Conservation (phyloP, 257 asterid genomes). For the Coffea eugenioides region DNA sequence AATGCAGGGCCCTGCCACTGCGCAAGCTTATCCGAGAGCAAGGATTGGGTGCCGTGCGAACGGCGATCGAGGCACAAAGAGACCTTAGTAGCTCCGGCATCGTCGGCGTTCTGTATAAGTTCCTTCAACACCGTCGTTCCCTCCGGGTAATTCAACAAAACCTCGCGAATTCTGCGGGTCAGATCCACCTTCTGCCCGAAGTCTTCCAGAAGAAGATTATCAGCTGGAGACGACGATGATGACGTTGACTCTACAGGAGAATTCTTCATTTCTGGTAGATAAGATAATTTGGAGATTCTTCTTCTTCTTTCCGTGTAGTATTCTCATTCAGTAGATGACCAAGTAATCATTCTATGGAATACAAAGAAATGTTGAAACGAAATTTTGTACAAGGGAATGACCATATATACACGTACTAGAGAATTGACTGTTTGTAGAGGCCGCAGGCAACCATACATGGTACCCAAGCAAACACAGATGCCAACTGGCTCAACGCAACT, state of each 20-base stretch:
- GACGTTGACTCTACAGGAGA: constrained; percentile 8
- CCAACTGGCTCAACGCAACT: no score
- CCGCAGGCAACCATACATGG: no score
- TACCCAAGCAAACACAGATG: no score
- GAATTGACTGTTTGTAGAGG: no score
- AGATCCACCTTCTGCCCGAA: constrained; percentile 98
- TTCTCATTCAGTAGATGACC: no score
- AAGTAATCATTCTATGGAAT: no score
- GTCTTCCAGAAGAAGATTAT: constrained; percentile 62
- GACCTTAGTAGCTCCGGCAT: constrained; percentile 93
- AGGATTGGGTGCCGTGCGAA: constrained; percentile 54
- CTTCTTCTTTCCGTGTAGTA: background rate
- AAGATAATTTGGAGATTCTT: background rate
- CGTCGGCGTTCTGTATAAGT: constrained; percentile 96
- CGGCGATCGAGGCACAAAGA: constrained; percentile 89
- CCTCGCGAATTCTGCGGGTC: constrained; percentile 94
- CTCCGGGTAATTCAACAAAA: constrained; percentile 83
- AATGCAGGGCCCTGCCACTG: constrained; percentile 97
- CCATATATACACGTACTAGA: no score
- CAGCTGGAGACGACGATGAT: constrained; percentile 23
- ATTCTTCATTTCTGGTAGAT: background rate
- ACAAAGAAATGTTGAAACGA: no score
- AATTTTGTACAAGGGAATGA: no score
- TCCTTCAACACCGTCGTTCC: constrained; percentile 96
- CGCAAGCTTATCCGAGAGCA: constrained; percentile 62